Base-by-base conservation (phyloP, 2,329 filamentous ascomycete species). In the Aspergillus sp. region DNA sequence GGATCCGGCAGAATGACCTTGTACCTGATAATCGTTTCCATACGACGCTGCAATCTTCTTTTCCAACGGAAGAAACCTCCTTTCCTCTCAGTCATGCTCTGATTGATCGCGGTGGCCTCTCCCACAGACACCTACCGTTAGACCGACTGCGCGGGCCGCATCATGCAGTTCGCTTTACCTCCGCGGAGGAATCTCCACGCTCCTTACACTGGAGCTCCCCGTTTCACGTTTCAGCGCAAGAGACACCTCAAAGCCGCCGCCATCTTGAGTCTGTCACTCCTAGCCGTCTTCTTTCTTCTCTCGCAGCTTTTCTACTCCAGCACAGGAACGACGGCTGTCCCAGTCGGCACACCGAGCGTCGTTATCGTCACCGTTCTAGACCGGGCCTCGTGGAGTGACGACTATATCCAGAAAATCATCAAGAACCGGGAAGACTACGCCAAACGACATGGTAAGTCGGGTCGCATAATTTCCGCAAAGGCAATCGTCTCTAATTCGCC, bases 351-450 rank as follows among this genome's bases (percentile, higher is more conserved):
- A 47, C 73, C 84, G 32, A 72, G 77, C 23, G 78, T 84, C 17
- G 91, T 97, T 29, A 78, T 99, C 47, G 89, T 99, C 55, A 97
- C 94, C 2, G 84, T 93, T 7, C 74, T 97, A 50, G 89, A 97
- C 68, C 81, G 85, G 53, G 77, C 79, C 47, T 77, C 73, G 36
- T 83, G 87, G 62, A 85, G 84, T 65, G 76, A 83, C 31, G 79
- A 78, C 40, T 95, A 93, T 73, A 78, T 88, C 50, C 79, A 87
- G 53, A 84, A 84, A 63, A 83, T 99, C 57, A 87, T 85, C 68
- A 83, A 89, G 62, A 99, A 99, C 71, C 80, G 94, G 63, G 81
- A 88, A 65, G 82, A 88, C 57, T 99, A 97, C 74, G 94, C 93
- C 6, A 81, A 83, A 58, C 87, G 84, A 68, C 91, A 97, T 75